A percentile compares a stretch with the other conserved stretches of the same genome.
Evolutionary conservation across 83 land plant genomes (phyloP).

Genomic region (Diphasiastrum complanatum): DNA sequence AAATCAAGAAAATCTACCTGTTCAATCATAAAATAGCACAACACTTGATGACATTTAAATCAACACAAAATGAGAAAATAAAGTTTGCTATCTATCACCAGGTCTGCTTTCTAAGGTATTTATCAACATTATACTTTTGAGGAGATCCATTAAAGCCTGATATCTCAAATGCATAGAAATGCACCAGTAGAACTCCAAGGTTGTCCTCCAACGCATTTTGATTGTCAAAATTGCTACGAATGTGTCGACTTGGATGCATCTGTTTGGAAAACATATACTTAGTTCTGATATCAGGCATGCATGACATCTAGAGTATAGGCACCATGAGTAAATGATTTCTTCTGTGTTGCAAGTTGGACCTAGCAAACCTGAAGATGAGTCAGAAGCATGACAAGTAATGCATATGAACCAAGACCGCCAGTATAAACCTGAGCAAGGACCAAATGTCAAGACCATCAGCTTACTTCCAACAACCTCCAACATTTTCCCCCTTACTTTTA

Average conservation of each 20-base stretch:
- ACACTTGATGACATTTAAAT: background rate
- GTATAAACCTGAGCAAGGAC: slow-evolving; percentile 71
- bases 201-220: slow-evolving; percentile 51
- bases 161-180: background rate
- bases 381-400: slow-evolving; percentile 80
- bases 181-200: slow-evolving; percentile 83
- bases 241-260: slow-evolving; percentile 44
- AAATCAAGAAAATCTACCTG: slow-evolving; percentile 35
- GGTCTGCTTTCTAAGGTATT: background rate
- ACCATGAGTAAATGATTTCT: background rate
- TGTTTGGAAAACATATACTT: slow-evolving; percentile 8
- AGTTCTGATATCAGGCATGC: too few relatives aligned
- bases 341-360: background rate
- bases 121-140: background rate
- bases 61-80: background rate
- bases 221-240: slow-evolving; percentile 10
- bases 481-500: too few relatives aligned
- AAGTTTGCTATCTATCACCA: background rate
- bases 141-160: background rate
- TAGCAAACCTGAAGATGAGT: slow-evolving; percentile 63
- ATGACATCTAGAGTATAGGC: background rate
- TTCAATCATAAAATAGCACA: background rate
- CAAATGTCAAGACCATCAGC: too few relatives aligned
- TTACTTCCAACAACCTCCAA: too few relatives aligned
- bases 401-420: slow-evolving; percentile 98